These are phyloP conservation scores for Cladophialophora chaetospira DNA, from an alignment of 2,329 filamentous ascomycete genomes.

Conservation along the genomic window DNA sequence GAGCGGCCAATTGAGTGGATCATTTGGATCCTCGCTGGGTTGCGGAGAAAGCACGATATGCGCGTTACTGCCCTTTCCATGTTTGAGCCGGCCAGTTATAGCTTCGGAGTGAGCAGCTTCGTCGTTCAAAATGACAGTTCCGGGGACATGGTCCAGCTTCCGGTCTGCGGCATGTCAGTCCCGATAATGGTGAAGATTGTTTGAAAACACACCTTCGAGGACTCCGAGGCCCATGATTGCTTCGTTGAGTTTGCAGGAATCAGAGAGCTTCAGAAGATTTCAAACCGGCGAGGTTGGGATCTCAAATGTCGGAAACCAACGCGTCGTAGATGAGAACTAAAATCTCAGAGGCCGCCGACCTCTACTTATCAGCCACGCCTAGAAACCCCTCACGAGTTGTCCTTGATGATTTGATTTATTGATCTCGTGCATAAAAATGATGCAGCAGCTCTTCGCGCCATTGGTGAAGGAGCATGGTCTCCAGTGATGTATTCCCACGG, in stretches of 20 bases:
- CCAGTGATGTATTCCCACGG: constrained; percentile 12
- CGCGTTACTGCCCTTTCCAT: constrained; percentile 27
- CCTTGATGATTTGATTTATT: neutral
- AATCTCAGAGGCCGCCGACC: neutral
- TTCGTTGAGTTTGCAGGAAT: neutral
- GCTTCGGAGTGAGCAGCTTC: constrained; percentile 26
- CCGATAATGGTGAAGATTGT: neutral
- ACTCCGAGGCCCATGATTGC: constrained; percentile 27
- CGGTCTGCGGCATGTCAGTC: constrained; percentile 17
- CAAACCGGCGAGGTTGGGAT: neutral
- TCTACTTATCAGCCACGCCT: constrained; percentile 1
- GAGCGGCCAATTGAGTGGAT: constrained; percentile 37
- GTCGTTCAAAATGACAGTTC: constrained; percentile 29
- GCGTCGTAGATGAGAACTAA: neutral
- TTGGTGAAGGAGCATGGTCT: constrained; percentile 4
- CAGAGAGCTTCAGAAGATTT: neutral
- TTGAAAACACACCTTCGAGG: constrained; percentile 13
- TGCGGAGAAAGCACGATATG: constrained; percentile 34
- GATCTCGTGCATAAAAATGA: constrained; percentile 3
- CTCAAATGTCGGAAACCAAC: neutral
- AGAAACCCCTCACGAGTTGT: neutral
- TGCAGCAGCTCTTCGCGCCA: constrained; percentile 1
- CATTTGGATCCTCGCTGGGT: constrained; percentile 36
- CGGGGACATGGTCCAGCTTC: constrained; percentile 29
- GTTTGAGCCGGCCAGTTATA: constrained; percentile 26